These are phyloP conservation scores for Tolypocladium tundrense DNA, from an alignment of 2,329 filamentous ascomycete species.

Conservation along the genomic window DNA sequence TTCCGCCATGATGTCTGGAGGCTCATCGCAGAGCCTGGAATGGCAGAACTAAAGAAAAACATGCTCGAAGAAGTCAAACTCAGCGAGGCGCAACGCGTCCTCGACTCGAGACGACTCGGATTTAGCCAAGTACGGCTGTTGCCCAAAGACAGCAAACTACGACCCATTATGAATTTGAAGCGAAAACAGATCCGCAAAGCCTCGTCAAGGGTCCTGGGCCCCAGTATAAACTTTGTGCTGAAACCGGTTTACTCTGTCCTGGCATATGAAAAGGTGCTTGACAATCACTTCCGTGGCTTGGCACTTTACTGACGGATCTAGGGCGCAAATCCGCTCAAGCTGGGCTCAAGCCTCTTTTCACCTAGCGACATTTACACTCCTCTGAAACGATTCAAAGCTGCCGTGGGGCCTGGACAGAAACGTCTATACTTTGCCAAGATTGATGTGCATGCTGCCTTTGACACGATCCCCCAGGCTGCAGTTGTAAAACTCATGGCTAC, in stretches of 20 bases:
- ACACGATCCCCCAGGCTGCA: conserved; percentile 79
- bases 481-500: conserved; percentile 57
- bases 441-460: conserved; percentile 86
- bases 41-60: conserved; percentile 53
- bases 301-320: conserved; percentile 6
- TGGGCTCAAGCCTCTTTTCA: conserved; percentile 77
- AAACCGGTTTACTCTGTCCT: conserved; percentile 67
- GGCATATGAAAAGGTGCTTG: conserved; percentile 61
- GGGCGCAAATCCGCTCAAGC: conserved; percentile 38
- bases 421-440: conserved; percentile 80
- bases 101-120: conserved; percentile 57
- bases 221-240: conserved; percentile 41
- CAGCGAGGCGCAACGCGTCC: conserved; percentile 42
- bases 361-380: conserved; percentile 69
- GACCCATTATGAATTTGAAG: conserved; percentile 81
- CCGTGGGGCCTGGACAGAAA: conserved; percentile 25
- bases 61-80: conserved; percentile 72
- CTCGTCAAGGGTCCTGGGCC: conserved; percentile 53
- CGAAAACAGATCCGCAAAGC: conserved; percentile 44
- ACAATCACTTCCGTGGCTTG: not conserved
- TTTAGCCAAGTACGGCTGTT: conserved; percentile 72
- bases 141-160: conserved; percentile 66
- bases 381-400: conserved; percentile 57
- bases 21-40: conserved; percentile 60
- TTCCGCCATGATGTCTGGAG: conserved; percentile 93